Conservation (phyloP, 495 filamentous ascomycete genomes). For the Talaromyces nanjingensis region DNA sequence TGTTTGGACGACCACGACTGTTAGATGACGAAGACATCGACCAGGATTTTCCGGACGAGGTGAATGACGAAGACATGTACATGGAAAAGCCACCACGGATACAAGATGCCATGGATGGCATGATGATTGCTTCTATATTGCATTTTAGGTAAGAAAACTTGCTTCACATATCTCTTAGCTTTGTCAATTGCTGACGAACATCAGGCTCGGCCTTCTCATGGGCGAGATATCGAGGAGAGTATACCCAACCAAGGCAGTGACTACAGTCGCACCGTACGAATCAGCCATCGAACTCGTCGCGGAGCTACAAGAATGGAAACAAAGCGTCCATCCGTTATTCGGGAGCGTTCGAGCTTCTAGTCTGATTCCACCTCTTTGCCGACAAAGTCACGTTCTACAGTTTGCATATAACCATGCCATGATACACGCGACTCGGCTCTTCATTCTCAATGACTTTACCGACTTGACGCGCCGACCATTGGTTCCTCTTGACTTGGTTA, state of each 20-base stretch:
- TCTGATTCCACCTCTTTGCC: constrained; percentile 44
- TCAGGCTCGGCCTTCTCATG: constrained; percentile 36
- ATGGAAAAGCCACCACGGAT: constrained; percentile 29
- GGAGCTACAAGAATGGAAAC: constrained; percentile 32
- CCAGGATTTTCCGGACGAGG: constrained; percentile 43
- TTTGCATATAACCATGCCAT: constrained; percentile 47
- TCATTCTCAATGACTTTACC: constrained; percentile 46
- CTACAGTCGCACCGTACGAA: constrained; percentile 32
- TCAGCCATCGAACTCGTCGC: constrained; percentile 30
- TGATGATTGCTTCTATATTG: constrained; percentile 42
- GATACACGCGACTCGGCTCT: constrained; percentile 51
- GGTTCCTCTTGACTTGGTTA: constrained; percentile 24
- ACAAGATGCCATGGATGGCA: constrained; percentile 30
- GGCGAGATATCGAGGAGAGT: constrained; percentile 42
- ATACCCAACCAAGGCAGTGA: constrained; percentile 37
- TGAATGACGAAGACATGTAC: constrained; percentile 48
- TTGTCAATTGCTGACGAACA: not conserved
- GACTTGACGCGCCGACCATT: constrained; percentile 30
- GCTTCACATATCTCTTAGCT: not conserved
- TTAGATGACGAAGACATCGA: constrained; percentile 47
- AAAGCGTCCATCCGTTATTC: constrained; percentile 36
- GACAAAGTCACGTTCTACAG: constrained; percentile 47
- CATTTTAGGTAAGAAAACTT: constrained; percentile 29
- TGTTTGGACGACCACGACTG: constrained; percentile 47
- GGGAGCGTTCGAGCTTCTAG: constrained; percentile 37